Evolutionary conservation across 2,329 filamentous ascomycete genomes (phyloP).

Genomic region (Arthrobotrys musiformis): DNA sequence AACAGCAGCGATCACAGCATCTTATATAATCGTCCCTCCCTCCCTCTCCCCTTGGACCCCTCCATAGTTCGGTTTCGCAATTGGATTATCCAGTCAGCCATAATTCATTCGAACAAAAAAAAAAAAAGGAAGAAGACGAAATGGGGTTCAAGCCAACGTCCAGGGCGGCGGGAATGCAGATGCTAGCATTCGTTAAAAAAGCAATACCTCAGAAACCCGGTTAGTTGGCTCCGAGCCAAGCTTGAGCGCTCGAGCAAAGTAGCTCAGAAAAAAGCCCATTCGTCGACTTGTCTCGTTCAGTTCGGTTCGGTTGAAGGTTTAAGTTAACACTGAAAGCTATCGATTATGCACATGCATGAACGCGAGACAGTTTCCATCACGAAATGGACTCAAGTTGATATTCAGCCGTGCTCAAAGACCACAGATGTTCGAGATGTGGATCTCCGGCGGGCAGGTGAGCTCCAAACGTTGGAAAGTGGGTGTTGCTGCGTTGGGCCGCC

Average conservation of each 20-base stretch:
- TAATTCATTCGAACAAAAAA: not conserved
- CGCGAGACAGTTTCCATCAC: slow-evolving; percentile 17
- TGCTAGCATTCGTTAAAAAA: not conserved
- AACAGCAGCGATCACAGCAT: slow-evolving; percentile 10
- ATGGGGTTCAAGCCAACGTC: slow-evolving; percentile 16
- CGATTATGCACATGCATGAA: slow-evolving; percentile 16
- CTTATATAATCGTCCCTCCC: slow-evolving; percentile 22
- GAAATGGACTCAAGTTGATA: slow-evolving; percentile 14
- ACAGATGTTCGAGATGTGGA: slow-evolving; percentile 19
- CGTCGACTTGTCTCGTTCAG: slow-evolving; percentile 2
- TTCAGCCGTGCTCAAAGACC: slow-evolving; percentile 2
- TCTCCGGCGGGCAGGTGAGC: slow-evolving; percentile 17
- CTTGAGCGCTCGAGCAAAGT: not conserved
- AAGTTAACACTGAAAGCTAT: not conserved
- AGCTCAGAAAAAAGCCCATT: not conserved
- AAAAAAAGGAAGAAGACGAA: not conserved
- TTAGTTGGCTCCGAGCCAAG: slow-evolving; percentile 3
- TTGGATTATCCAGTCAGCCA: not conserved
- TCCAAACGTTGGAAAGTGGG: slow-evolving; percentile 16
- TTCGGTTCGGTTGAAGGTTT: not conserved
- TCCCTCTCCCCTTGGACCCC: not conserved
- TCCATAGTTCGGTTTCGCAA: not conserved
- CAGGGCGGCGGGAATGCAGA: slow-evolving; percentile 4
- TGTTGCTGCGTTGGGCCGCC: slow-evolving; percentile 23
- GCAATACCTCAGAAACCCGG: slow-evolving; percentile 15